These are phyloP conservation scores for Dujonia santamariae DNA, from an alignment of 1,139 yeast species.

Conservation along the genomic window DNA sequence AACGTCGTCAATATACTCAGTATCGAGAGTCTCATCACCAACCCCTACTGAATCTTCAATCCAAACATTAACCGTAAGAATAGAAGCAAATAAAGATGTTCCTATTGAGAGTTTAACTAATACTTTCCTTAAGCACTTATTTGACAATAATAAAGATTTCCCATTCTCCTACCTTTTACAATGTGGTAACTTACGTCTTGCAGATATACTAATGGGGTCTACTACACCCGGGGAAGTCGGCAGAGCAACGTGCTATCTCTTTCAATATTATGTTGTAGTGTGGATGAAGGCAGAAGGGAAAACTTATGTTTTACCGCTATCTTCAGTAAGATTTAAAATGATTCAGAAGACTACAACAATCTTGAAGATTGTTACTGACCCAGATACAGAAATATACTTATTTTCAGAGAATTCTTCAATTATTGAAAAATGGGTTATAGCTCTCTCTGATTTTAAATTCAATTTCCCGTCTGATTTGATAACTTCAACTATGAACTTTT, in stretches of 20 bases:
- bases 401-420: slow-evolving; percentile 2
- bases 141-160: slow-evolving; percentile 22
- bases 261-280: slow-evolving; percentile 30
- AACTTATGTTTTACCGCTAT: slow-evolving; percentile 14
- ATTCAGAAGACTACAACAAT: slow-evolving; percentile 17
- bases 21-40: slow-evolving; percentile 14
- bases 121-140: slow-evolving; percentile 25
- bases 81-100: slow-evolving; percentile 16
- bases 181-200: slow-evolving; percentile 37
- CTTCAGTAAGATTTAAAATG: slow-evolving; percentile 5
- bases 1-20: slow-evolving; percentile 3
- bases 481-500: slow-evolving; percentile 27
- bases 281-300: slow-evolving; percentile 13
- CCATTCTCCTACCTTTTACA: slow-evolving; percentile 24
- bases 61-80: slow-evolving; percentile 15
- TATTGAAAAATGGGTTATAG: slow-evolving; percentile 46
- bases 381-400: slow-evolving; percentile 1
- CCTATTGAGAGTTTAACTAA: slow-evolving; percentile 27
- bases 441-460: slow-evolving; percentile 31
- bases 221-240: slow-evolving; percentile 3
- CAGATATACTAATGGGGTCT: slow-evolving; percentile 28
- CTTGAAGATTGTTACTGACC: slow-evolving; percentile 12
- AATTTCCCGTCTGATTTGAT: slow-evolving; percentile 33
- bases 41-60: slow-evolving; percentile 15
- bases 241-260: slow-evolving; percentile 23